Conservation (phyloP, 108 stramenopile genomes). For the Licmophora abbreviata region DNA sequence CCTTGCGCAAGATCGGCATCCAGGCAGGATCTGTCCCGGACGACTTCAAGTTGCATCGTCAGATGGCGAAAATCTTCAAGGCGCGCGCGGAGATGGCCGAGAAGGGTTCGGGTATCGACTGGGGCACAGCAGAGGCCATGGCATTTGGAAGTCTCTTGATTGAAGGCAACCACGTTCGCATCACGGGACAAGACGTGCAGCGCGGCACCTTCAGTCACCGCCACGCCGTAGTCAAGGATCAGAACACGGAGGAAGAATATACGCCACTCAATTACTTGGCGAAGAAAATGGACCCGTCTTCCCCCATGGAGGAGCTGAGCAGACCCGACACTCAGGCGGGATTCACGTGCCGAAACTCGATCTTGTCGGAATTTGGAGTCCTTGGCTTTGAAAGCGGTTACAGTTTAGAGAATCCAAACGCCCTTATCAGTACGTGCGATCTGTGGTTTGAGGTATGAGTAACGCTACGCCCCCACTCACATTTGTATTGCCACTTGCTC, state of each 20-base stretch:
- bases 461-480: no score
- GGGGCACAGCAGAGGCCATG: conserved; percentile 98
- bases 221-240: conserved; percentile 96
- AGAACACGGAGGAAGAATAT: conserved; percentile 87
- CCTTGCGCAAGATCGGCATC: conserved; percentile 73
- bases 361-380: conserved; percentile 95
- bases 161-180: conserved; percentile 96
- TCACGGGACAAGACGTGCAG: conserved; percentile 98
- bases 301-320: conserved; percentile 68
- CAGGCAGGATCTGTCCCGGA: conserved; percentile 79
- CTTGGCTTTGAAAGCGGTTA: conserved; percentile 99
- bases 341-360: conserved; percentile 89
- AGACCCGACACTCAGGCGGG: conserved; percentile 85
- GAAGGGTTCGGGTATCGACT: conserved; percentile 90
- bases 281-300: conserved; percentile 66
- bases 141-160: conserved; percentile 93
- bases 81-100: conserved; percentile 74
- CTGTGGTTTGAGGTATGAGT: no score
- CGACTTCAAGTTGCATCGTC: conserved; percentile 88
- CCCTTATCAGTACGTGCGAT: no score
- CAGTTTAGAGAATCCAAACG: conserved; percentile 94
- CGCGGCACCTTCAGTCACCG: conserved; percentile 96
- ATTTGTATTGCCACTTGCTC: no score
- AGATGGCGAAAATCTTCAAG: conserved; percentile 88
- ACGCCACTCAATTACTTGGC: conserved; percentile 88